Evolutionary conservation across 2,329 filamentous ascomycete genomes (phyloP).

Genomic region (Thelonectria discophora): DNA sequence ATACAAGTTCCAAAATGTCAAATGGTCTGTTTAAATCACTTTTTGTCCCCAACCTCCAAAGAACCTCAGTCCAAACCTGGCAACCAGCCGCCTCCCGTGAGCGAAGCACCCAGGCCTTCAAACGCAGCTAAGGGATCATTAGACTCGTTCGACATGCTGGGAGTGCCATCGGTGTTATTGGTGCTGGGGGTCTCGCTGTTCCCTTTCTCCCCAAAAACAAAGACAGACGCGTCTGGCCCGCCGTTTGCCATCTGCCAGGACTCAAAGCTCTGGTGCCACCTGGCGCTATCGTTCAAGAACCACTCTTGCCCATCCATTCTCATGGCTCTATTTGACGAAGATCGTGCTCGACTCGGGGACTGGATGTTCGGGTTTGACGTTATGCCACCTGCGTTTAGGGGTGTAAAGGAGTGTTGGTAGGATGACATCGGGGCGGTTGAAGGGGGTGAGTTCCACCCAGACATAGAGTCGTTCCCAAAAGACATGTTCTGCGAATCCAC

Average conservation of each 20-base stretch:
- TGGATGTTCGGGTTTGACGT: slow-evolving; percentile 24
- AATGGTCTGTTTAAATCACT: background rate
- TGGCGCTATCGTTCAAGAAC: slow-evolving; percentile 66
- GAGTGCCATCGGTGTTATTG: slow-evolving; percentile 28
- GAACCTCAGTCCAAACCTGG: slow-evolving; percentile 46
- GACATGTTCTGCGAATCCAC: slow-evolving; percentile 35
- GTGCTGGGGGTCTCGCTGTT: slow-evolving; percentile 33
- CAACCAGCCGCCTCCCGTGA: slow-evolving; percentile 48
- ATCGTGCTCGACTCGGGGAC: slow-evolving; percentile 35
- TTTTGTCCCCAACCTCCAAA: background rate
- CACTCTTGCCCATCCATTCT: slow-evolving; percentile 64
- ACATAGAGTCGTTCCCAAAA: slow-evolving; percentile 38
- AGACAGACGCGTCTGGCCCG: slow-evolving; percentile 40
- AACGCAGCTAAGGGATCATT: slow-evolving; percentile 41
- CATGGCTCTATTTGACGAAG: slow-evolving; percentile 33
- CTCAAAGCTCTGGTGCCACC: slow-evolving; percentile 67
- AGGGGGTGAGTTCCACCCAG: slow-evolving; percentile 38
- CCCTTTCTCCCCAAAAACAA: slow-evolving; percentile 42
- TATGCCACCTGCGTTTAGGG: slow-evolving; percentile 30
- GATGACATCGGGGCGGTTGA: slow-evolving; percentile 32
- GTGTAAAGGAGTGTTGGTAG: slow-evolving; percentile 35
- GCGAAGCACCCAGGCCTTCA: slow-evolving; percentile 45
- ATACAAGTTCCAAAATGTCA: background rate
- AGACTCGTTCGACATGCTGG: slow-evolving; percentile 31
- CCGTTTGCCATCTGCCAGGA: slow-evolving; percentile 56